Base-by-base conservation (phyloP, 768 basidiomycete genomes). In the Dendrothele bispora region DNA sequence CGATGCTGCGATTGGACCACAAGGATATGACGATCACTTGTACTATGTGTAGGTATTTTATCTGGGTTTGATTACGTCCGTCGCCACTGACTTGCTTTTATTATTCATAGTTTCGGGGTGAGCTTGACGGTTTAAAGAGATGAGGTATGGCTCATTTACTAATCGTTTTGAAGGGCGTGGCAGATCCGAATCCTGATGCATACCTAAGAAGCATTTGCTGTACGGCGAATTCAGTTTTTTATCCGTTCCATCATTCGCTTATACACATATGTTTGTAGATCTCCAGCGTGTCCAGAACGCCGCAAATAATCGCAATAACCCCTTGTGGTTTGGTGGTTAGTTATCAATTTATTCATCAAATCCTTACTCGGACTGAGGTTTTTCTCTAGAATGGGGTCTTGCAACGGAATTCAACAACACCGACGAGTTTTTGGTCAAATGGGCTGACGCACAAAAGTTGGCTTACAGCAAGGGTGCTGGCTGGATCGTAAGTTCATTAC, bases 381-480 rank as follows among this genome's bases (percentile, higher is more conserved):
- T 11, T 30, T 21, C 27, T 15, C 5, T 64, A 51, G 82, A 83
- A 63, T 83, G 80, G 80, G 72, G 76, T 15, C 71, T 88, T 18
- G 59, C 84, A 10, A 88, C 86, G 1, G 72, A 85, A 50, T 88
- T 87, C 62, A 40, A 61, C 25, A 81, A 85, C 4, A 77, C 80
- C 2, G 75, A 86, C 44, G 74, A 59, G 1, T 88, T 88, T 69
- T 61, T 88, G 35, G 51, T 42, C 48, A 64, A 84, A 57, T 88
- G 86, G 86, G 86, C 84, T 10, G 87, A 88, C 54, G 84, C 86
- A 21, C 86, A 88, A 62, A 88, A 88, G 61, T 63, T 80, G 30
- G 70, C 77, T 1, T 88, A 87, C 44, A 72, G 74, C 45, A 64
- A 83, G 50, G 72, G 74, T 27, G 73, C 75, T 2, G 86, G 86